These are phyloP conservation scores for Plasmodium knowlesi DNA, from an alignment of 169 alveolate species.

Conservation along the genomic window DNA sequence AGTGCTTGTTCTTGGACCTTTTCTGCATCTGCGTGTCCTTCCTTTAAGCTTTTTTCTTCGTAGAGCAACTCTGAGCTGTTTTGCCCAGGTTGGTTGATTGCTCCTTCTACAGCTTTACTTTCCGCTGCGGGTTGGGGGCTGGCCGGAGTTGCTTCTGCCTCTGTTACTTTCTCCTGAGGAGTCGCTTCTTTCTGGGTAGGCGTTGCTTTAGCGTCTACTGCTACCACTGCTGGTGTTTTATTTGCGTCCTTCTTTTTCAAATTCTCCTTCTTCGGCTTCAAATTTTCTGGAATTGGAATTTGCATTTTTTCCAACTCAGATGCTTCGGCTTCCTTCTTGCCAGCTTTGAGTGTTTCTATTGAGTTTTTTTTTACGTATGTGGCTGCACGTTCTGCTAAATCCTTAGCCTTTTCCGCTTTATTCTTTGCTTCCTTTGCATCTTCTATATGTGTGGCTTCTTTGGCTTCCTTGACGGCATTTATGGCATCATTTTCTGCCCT, in stretches of 20 bases:
- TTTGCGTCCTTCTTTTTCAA: not conserved
- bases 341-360: not conserved
- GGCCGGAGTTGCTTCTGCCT: not conserved
- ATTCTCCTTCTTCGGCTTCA: not conserved
- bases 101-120: not conserved
- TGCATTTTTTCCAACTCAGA: not conserved
- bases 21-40: not conserved
- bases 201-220: not conserved
- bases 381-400: not conserved
- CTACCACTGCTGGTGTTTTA: not conserved
- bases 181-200: not conserved
- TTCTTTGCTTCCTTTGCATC: not conserved
- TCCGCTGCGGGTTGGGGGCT: not conserved
- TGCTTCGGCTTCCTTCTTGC: not conserved
- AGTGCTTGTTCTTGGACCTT: not conserved
- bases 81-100: not conserved
- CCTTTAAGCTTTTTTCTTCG: not conserved
- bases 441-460: not conserved
- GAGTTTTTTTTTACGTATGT: not conserved
- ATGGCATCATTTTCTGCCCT: not conserved
- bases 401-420: not conserved
- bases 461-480: not conserved
- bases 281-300: not conserved
- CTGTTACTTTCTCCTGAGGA: not conserved
- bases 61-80: not conserved